Evolutionary conservation across 768 basidiomycete genomes (phyloP), one percentile per base, ranked within the genome.

Genomic region (Pholiota molesta): DNA sequence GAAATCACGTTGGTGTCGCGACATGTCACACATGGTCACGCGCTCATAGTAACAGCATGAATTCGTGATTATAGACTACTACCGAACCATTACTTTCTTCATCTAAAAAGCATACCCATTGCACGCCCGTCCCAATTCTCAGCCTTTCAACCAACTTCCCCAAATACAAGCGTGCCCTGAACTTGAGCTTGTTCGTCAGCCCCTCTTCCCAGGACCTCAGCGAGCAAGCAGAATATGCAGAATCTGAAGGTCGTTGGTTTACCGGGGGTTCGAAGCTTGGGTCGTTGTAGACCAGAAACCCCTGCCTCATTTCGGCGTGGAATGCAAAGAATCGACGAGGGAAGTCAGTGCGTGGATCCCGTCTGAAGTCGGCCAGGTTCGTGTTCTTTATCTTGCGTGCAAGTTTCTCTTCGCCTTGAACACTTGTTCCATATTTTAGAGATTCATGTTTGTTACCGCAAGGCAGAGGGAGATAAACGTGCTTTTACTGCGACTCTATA

Each of bases 241-340:
- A 44, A 6, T 17, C 21, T 4, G 45, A 13, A 2, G 23, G 23
- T 13, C 45, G 13, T 47, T 47, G 19, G 10, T 19, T 33, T 44
- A 6, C 17, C 33, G 37, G 9, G 23, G 66, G 11, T 60, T 49
- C 9, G 45, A 31, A 28, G 57, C 45, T 13, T 58, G 57, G 57
- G 16, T 58, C n/a, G 19, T n/a, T 23, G 21, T 49, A 10, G 33
- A 37, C 16, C 21, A 49, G 10, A n/a, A 21, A 58, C 17, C 57
- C 5, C 47, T 58, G 19, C 45, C 57, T 35, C 47, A 37, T 7
- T 51, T 49, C 26, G 28, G 40, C 3, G 47, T 49, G 7, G 45
- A 58, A 37, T 35, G 19, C 29, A 26, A 58, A 19, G 44, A 28
- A 16, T 10, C n/a, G 21, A 58, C 47, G 26, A 21, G 47, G 6